Conservation (phyloP, 1,284 basidiomycete species). For the Trichosporon coremiiforme region DNA sequence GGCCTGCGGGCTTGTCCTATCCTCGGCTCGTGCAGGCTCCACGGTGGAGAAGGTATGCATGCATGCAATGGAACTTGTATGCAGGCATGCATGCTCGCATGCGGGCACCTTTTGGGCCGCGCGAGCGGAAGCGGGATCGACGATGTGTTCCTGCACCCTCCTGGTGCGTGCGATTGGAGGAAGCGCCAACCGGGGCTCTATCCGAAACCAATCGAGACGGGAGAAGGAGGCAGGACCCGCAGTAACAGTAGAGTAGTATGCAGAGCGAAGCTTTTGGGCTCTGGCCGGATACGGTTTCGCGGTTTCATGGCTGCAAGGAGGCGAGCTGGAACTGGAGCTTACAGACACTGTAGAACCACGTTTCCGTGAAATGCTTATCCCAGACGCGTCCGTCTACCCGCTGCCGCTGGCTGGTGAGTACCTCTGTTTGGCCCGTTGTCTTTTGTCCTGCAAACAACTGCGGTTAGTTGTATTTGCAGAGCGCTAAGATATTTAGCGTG, state of each 20-base stretch:
- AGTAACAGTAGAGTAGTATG: not conserved
- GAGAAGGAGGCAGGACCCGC: not conserved
- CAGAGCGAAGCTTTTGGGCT: not conserved
- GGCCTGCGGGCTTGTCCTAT: not conserved
- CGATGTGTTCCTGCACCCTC: not conserved
- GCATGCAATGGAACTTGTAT: no score
- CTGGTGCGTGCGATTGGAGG: not conserved
- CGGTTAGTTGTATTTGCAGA: not conserved
- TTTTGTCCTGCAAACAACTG: not conserved
- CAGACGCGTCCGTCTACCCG: not conserved
- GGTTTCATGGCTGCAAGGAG: not conserved
- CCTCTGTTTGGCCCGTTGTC: not conserved
- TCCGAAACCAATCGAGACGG: not conserved
- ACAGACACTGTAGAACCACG: not conserved
- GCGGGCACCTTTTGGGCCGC: not conserved
- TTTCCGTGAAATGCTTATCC: not conserved
- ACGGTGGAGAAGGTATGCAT: not conserved
- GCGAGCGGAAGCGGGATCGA: not conserved
- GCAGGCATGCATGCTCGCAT: not conserved
- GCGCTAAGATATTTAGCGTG: not conserved
- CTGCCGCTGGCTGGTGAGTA: not conserved
- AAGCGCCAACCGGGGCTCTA: not conserved
- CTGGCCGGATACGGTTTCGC: not conserved
- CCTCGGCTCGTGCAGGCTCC: not conserved
- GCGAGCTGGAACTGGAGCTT: not conserved